Evolutionary conservation across 371 early-diverging fungal genomes (phyloP).

Genomic region (Lichtheimia corymbifera): DNA sequence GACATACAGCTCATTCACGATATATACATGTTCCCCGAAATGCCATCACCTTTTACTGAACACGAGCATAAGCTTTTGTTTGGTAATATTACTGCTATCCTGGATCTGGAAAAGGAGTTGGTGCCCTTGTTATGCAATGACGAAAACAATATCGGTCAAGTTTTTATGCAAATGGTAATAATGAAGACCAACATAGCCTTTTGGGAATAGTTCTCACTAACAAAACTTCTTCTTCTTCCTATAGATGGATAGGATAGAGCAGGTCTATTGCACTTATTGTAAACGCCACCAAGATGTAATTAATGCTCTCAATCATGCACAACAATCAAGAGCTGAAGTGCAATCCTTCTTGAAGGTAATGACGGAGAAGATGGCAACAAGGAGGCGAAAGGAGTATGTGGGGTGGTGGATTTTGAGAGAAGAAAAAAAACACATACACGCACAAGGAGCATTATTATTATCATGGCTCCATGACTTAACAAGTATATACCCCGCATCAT

Average conservation of each 20-base stretch:
- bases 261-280: conserved; percentile 74
- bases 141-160: conserved; percentile 45
- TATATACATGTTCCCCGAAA: conserved; percentile 27
- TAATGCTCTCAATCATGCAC: conserved; percentile 33
- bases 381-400: not conserved
- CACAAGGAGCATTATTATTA: too few species aligned
- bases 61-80: conserved; percentile 55
- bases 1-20: conserved; percentile 71
- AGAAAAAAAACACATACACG: too few species aligned
- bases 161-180: conserved; percentile 54
- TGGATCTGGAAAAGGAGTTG: conserved; percentile 53
- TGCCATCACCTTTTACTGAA: not conserved
- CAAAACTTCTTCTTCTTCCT: not conserved
- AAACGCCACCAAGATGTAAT: conserved; percentile 74
- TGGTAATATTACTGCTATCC: conserved; percentile 58
- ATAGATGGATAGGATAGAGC: conserved; percentile 56
- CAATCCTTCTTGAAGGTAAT: conserved; percentile 12
- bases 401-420: too few species aligned
- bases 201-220: too few species aligned
- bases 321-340: conserved; percentile 9
- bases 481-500: too few species aligned
- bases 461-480: too few species aligned
- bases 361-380: not conserved
- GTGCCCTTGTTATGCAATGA: conserved; percentile 37
- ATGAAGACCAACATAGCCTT: too few species aligned